Evolutionary conservation across 805 yeast genomes (phyloP).

Genomic region (Candida hungchunana): DNA sequence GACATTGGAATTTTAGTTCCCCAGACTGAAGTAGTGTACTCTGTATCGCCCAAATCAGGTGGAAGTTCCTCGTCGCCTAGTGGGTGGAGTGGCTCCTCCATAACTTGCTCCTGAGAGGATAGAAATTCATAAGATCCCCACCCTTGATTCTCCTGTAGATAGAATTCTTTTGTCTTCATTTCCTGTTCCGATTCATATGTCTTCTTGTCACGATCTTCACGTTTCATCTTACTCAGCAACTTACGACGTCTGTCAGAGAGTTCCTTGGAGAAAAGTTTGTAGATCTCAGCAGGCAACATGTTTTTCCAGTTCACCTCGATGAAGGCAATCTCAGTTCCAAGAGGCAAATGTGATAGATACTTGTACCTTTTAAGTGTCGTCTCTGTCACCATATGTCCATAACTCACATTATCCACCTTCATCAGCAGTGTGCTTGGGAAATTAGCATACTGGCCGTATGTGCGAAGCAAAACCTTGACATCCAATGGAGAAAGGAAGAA

Average conservation of each 20-base stretch:
- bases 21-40: conserved; percentile 62
- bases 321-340: conserved; percentile 79
- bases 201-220: conserved; percentile 58
- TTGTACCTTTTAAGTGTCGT: conserved; percentile 58
- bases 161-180: conserved; percentile 52
- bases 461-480: conserved; percentile 60
- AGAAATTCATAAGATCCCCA: conserved; percentile 33
- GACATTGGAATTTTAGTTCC: conserved; percentile 48
- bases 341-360: conserved; percentile 76
- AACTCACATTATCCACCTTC: conserved; percentile 64
- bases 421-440: conserved; percentile 66
- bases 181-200: conserved; percentile 58
- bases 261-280: conserved; percentile 47
- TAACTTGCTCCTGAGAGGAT: conserved; percentile 6
- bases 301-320: conserved; percentile 82
- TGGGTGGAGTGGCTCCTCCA: conserved; percentile 26
- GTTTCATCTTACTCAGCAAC: conserved; percentile 42
- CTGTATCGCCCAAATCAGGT: conserved; percentile 11
- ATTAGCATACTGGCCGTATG: conserved; percentile 55
- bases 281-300: conserved; percentile 39
- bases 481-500: conserved; percentile 78
- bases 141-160: conserved; percentile 48
- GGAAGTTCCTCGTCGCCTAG: conserved; percentile 18
- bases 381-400: conserved; percentile 60
- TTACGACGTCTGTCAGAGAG: conserved; percentile 52